Percentiles rank a stretch among this genome's conserved stretches.
Evolutionary conservation across 768 basidiomycete genomes (phyloP).

Genomic region (Agrocybe chaxingu): DNA sequence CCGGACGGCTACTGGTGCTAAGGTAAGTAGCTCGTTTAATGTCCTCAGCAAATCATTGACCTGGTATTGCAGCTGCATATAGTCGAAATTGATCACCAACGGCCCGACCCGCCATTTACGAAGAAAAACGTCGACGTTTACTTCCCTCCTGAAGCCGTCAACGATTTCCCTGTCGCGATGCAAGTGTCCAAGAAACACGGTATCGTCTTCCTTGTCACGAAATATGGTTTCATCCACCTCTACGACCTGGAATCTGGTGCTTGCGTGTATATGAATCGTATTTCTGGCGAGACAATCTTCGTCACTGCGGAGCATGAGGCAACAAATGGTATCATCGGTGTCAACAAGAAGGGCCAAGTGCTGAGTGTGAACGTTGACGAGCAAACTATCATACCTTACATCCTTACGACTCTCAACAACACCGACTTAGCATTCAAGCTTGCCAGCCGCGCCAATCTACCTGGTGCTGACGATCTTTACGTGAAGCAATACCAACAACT

Average conservation of each 20-base stretch:
- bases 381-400: constrained; percentile 93
- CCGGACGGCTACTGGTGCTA: constrained; percentile 94
- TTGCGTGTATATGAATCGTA: constrained; percentile 99
- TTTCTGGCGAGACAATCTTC: constrained; percentile 98
- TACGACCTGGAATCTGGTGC: constrained; percentile 97
- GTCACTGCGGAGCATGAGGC: constrained; percentile 96
- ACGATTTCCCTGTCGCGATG: constrained; percentile 99
- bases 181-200: constrained; percentile 97
- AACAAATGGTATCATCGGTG: constrained; percentile 93
- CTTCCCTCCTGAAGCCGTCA: constrained; percentile 97
- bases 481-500: constrained; percentile 90
- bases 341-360: constrained; percentile 99
- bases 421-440: constrained; percentile 97
- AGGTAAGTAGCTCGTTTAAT: constrained; percentile 50
- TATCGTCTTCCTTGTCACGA: constrained; percentile 95
- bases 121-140: constrained; percentile 99
- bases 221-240: constrained; percentile 98
- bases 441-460: constrained; percentile 92
- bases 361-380: constrained; percentile 97
- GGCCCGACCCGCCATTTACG: constrained; percentile 86
- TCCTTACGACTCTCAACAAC: constrained; percentile 91
- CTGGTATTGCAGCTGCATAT: constrained; percentile 74
- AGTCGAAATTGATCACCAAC: constrained; percentile 95
- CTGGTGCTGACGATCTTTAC: constrained; percentile 97
- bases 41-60: constrained; percentile 5